Conservation (phyloP, 768 basidiomycete genomes). For the Suillus weaverae region DNA sequence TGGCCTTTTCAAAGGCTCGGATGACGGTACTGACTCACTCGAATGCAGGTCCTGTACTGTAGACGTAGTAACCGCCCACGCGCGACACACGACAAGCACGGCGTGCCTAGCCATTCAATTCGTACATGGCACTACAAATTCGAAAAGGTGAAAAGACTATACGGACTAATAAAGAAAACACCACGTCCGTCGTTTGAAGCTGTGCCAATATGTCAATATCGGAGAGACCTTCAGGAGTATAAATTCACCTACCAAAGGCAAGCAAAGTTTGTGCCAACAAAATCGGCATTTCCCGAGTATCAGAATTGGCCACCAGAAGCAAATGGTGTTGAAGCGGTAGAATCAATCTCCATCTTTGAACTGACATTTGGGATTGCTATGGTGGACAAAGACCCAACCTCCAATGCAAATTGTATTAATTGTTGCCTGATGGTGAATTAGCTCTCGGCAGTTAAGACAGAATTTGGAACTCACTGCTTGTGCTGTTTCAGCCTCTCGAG, state of each 20-base stretch:
- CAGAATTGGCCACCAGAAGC: slow-evolving; percentile 16
- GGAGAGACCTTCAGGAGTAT: no score
- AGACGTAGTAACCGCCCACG: no score
- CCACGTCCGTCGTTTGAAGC: no score
- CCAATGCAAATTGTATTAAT: slow-evolving; percentile 51
- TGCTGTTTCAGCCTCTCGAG: slow-evolving; percentile 61
- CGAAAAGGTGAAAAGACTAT: no score
- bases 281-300: not conserved
- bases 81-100: no score
- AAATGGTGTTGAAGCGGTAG: slow-evolving; percentile 71
- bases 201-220: no score
- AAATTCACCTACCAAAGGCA: not conserved
- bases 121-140: no score
- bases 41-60: no score
- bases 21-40: no score
- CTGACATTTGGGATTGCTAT: slow-evolving; percentile 26
- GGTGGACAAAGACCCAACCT: slow-evolving; percentile 37
- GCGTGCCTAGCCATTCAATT: no score
- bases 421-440: slow-evolving; percentile 43
- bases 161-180: no score
- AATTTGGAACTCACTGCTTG: slow-evolving; percentile 48
- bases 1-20: no score
- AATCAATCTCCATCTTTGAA: slow-evolving; percentile 67
- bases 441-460: not conserved
- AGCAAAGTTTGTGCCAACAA: not conserved